These are phyloP conservation scores for Plasmodium adleri DNA, from an alignment of 169 alveolate species.

Conservation along the genomic window DNA sequence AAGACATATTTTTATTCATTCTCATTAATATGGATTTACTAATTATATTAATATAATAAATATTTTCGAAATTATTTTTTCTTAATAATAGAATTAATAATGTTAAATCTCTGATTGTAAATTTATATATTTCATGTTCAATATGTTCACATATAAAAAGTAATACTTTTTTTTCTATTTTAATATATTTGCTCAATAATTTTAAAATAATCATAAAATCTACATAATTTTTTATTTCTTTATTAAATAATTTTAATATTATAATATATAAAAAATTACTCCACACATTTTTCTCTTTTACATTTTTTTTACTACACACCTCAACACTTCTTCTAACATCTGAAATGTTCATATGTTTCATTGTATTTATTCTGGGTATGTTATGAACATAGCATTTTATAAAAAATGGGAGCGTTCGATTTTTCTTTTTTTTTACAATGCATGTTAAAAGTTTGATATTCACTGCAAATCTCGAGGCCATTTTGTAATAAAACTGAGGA, in stretches of 20 bases:
- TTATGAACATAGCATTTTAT: not conserved
- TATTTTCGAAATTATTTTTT: constrained; percentile 55
- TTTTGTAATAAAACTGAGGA: too few relatives aligned
- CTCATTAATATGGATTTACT: constrained; percentile 57
- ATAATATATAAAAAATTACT: constrained; percentile 39
- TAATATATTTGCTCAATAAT: constrained; percentile 35
- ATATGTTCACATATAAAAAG: constrained; percentile 53
- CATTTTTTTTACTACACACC: constrained; percentile 58
- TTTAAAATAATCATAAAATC: constrained; percentile 72
- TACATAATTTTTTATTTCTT: constrained; percentile 43
- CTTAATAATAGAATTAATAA: constrained; percentile 38
- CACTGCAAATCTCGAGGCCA: too few relatives aligned
- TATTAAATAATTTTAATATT: constrained; percentile 40
- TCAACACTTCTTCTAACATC: constrained; percentile 17
- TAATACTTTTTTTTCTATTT: constrained; percentile 45
- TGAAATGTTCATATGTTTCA: constrained; percentile 36
- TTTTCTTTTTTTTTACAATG: too few relatives aligned
- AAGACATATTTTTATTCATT: constrained; percentile 68
- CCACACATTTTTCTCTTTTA: constrained; percentile 38
- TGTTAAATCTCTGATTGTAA: constrained; percentile 51
- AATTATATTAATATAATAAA: constrained; percentile 27
- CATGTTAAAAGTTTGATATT: too few relatives aligned
- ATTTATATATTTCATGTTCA: constrained; percentile 50
- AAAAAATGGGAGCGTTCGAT: too few relatives aligned
- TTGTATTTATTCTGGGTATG: constrained; percentile 34